phyloP scores from a whole-genome alignment of 2,329 filamentous ascomycete genomes.

The Leptographium wingfieldii region DNA sequence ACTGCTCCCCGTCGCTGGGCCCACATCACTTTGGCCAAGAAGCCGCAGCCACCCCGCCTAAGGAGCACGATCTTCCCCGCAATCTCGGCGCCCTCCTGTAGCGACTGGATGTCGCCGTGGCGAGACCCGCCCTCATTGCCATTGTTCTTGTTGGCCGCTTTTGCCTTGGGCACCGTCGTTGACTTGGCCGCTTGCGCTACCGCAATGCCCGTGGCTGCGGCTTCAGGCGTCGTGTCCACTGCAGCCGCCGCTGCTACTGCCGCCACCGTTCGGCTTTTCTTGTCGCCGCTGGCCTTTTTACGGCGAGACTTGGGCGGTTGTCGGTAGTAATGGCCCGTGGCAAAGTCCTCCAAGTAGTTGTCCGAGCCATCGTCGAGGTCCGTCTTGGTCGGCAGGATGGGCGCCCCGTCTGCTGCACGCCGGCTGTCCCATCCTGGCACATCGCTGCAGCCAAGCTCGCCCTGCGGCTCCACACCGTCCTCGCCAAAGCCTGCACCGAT shows the following conservation, averaged over 20 bases:
- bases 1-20: constrained; percentile 80
- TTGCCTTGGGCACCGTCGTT: background rate
- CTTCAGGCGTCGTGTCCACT: background rate
- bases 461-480: constrained; percentile 57
- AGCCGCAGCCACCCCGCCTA: constrained; percentile 87
- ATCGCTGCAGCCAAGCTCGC: constrained; percentile 90
- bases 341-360: constrained; percentile 58
- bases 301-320: background rate
- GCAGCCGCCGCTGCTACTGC: background rate
- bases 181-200: background rate
- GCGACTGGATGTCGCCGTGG: constrained; percentile 84
- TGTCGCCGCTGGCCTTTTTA: background rate
- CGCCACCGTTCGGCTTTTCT: background rate
- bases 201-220: background rate
- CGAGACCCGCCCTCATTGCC: background rate
- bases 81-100: constrained; percentile 88
- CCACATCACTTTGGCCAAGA: constrained; percentile 96
- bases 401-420: constrained; percentile 17
- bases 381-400: constrained; percentile 30
- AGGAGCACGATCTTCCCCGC: constrained; percentile 84
- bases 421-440: constrained; percentile 74
- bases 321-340: constrained; percentile 11
- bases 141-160: background rate
- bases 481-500: constrained; percentile 86
- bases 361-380: constrained; percentile 63